These are phyloP conservation scores for Anthracocystis walkeri DNA, from an alignment of 1,284 basidiomycete species.

Conservation along the genomic window DNA sequence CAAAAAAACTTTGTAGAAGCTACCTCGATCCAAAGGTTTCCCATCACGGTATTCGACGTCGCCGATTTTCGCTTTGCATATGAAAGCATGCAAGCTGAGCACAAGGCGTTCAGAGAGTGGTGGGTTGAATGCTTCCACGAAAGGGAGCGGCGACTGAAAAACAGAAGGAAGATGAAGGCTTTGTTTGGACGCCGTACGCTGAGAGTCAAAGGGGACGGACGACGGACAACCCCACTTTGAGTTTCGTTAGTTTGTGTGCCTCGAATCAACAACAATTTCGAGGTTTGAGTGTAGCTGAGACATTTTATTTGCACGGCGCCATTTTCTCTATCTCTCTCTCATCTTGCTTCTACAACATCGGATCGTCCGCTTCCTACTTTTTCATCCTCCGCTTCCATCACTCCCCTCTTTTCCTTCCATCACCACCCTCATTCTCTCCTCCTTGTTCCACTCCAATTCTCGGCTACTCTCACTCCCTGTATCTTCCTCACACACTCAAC, in stretches of 20 bases:
- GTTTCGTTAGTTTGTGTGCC: neutral
- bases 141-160: neutral
- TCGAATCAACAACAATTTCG: constrained; percentile 7
- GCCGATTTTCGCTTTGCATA: neutral
- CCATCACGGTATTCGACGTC: constrained; percentile 6
- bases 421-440: constrained; percentile 12
- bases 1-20: constrained; percentile 7
- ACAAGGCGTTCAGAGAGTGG: neutral
- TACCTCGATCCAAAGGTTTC: constrained; percentile 2
- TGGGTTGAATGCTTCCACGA: neutral
- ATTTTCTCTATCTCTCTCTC: neutral
- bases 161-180: neutral
- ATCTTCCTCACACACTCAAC: neutral
- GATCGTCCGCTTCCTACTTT: neutral
- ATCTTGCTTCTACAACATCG: neutral
- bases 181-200: constrained; percentile 1
- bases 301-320: constrained; percentile 4
- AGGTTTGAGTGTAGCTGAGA: constrained; percentile 12
- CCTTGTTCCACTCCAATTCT: neutral
- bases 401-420: constrained; percentile 6
- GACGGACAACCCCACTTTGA: neutral
- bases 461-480: constrained; percentile 4
- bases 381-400: constrained; percentile 14
- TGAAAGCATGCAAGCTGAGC: neutral
- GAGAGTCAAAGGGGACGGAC: neutral